A percentile compares a stretch with the other conserved stretches of the same genome.
Evolutionary conservation across 768 basidiomycete species (phyloP).

Genomic region (Piloderma croceum): DNA sequence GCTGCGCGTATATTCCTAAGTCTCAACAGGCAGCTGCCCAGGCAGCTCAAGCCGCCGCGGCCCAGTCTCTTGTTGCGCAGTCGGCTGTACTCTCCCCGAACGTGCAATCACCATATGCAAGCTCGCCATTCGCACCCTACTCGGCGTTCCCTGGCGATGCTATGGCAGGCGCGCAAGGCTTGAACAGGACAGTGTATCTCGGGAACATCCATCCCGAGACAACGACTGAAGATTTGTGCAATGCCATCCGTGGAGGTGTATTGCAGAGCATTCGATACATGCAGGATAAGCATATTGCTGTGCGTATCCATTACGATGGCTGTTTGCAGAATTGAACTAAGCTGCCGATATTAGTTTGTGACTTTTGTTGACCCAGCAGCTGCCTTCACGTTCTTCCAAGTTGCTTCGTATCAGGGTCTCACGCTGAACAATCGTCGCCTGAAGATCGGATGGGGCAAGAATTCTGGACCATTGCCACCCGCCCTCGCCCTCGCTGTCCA

Average conservation of each 20-base stretch:
- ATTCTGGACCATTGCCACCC: constrained; percentile 80
- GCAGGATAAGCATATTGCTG: constrained; percentile 96
- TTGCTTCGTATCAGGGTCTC: constrained; percentile 84
- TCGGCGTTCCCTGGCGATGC: constrained; percentile 42
- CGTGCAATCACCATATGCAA: constrained; percentile 1
- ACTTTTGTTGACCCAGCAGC: constrained; percentile 93
- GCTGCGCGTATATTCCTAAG: constrained; percentile 96
- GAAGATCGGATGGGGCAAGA: constrained; percentile 98
- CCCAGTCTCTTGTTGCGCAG: constrained; percentile 55
- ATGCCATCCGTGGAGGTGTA: constrained; percentile 93
- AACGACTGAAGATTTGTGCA: constrained; percentile 90
- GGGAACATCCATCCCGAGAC: constrained; percentile 98
- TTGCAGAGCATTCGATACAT: constrained; percentile 93
- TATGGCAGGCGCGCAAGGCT: constrained; percentile 40
- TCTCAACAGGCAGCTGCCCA: constrained; percentile 87
- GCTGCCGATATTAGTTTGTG: constrained; percentile 58
- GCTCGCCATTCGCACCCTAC: constrained; percentile 47
- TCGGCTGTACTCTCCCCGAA: constrained; percentile 34
- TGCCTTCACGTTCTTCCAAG: constrained; percentile 91
- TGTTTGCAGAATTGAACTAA: neutral
- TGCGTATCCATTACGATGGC: constrained; percentile 34
- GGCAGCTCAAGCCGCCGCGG: constrained; percentile 82
- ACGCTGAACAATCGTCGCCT: constrained; percentile 89
- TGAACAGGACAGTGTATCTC: constrained; percentile 92
- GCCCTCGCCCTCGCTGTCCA: constrained; percentile 85